Evolutionary conservation across 495 filamentous ascomycete genomes (phyloP).

Genomic region (Xylaria flabelliformis): DNA sequence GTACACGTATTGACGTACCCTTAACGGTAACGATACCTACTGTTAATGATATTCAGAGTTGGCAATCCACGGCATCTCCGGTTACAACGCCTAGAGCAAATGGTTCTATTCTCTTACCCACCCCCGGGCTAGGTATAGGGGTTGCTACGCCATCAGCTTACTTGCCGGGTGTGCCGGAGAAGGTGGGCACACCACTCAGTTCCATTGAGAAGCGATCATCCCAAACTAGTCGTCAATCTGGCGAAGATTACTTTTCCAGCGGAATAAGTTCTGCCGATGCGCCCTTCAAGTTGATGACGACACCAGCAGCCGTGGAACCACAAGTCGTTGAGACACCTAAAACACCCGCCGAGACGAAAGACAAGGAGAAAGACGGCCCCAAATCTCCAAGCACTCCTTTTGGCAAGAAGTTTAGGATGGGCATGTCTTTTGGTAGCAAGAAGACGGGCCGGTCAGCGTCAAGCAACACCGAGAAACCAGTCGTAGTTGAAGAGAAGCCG

Average conservation of each 20-base stretch:
- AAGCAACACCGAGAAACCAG: conserved; percentile 74
- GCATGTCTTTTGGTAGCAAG: conserved; percentile 79
- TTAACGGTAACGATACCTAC: conserved; percentile 72
- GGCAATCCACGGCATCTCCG: conserved; percentile 40
- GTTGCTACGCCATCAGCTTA: conserved; percentile 72
- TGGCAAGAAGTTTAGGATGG: conserved; percentile 86
- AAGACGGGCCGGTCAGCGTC: conserved; percentile 79
- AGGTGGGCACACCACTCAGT: conserved; percentile 41
- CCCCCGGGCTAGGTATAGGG: conserved; percentile 79
- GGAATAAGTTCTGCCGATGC: conserved; percentile 50
- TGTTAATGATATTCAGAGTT: conserved; percentile 58
- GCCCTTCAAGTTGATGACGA: conserved; percentile 40
- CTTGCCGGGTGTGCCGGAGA: conserved; percentile 51
- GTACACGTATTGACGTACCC: conserved; percentile 63
- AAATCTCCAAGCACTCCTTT: conserved; percentile 76
- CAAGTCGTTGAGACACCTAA: conserved; percentile 46
- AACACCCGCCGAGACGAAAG: conserved; percentile 64
- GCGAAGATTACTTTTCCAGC: conserved; percentile 56
- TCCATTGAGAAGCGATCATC: conserved; percentile 48
- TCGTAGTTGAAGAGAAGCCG: conserved; percentile 70
- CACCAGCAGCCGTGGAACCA: conserved; percentile 47
- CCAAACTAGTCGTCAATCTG: conserved; percentile 44
- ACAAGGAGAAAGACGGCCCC: conserved; percentile 63
- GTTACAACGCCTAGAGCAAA: conserved; percentile 68
- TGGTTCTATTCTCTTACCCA: conserved; percentile 63